Evolutionary conservation across 371 early-diverging fungal genomes (phyloP).

Genomic region (Mortierella sp.): DNA sequence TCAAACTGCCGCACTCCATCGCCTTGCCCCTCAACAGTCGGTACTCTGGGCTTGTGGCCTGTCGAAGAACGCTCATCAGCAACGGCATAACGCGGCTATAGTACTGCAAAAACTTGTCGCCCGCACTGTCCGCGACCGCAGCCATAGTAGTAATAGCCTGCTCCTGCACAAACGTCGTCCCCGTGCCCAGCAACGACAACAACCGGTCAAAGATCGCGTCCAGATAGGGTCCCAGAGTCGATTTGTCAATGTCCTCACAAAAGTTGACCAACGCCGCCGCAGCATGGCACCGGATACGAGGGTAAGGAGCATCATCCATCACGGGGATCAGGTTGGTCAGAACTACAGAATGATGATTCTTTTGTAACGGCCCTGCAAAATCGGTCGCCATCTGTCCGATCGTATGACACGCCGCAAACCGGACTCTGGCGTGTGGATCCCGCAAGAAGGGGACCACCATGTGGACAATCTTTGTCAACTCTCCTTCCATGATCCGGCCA

Average conservation of each 20-base stretch:
- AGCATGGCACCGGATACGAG: slow-evolving; percentile 94
- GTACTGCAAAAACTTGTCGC: slow-evolving; percentile 89
- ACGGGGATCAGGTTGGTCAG: slow-evolving; percentile 86
- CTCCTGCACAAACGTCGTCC: slow-evolving; percentile 94
- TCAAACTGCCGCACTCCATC: slow-evolving; percentile 94
- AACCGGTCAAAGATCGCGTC: slow-evolving; percentile 91
- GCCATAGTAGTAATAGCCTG: slow-evolving; percentile 98
- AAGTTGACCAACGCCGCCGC: slow-evolving; percentile 98
- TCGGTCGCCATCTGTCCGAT: slow-evolving; percentile 98
- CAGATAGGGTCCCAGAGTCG: slow-evolving; percentile 87
- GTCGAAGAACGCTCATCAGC: slow-evolving; percentile 86
- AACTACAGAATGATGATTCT: slow-evolving; percentile 81
- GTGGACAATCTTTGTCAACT: slow-evolving; percentile 85
- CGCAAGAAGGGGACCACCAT: slow-evolving; percentile 86
- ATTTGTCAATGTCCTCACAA: slow-evolving; percentile 86
- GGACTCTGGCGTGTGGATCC: slow-evolving; percentile 95
- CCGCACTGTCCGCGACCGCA: slow-evolving; percentile 95
- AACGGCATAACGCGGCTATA: slow-evolving; percentile 94
- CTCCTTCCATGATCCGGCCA: slow-evolving; percentile 90
- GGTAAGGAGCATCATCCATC: slow-evolving; percentile 81
- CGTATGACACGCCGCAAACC: slow-evolving; percentile 96
- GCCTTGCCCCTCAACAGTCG: slow-evolving; percentile 94
- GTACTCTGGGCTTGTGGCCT: slow-evolving; percentile 88
- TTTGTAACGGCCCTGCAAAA: slow-evolving; percentile 91
- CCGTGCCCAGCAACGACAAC: slow-evolving; percentile 81